Evolutionary conservation across 768 basidiomycete genomes (phyloP), one percentile per base, ranked within the genome.

Genomic region (Agrocybe praecox): DNA sequence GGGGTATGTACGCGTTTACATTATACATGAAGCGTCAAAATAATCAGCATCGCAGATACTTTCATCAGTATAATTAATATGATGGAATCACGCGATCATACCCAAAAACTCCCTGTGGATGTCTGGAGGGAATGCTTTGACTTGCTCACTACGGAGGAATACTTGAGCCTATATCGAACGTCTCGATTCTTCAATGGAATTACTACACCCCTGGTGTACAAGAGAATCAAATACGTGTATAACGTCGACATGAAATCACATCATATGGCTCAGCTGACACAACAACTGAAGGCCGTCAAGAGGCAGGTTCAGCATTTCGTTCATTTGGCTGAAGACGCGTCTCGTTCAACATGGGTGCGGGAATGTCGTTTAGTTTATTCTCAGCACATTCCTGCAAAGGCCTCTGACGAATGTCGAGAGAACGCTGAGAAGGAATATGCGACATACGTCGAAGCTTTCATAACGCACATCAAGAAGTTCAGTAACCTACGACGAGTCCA

Each of bases 111-210:
- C 10, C 52, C 52, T 9, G 44, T 53, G 11, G 52, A 53, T 9
- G n/a, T 53, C 5, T 53, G 52, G 52, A 53, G 52, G 45, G 52
- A 53, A n/a, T 53, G 52, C 21, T 46, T 53, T 23, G 29, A 46
- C 17, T 21, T 46, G 24, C 52, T 47, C 36, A 2, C 4, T 21
- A n/a, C 29, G 23, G 12, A 19, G 5, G 52, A 53, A 12, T 45
- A 53, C 44, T 29, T 19, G 18, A 46, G 17, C 6, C 22, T 53
- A 7, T 29, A 18, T 3, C 32, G 21, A 21, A 53, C 45, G 12
- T 53, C 43, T n/a, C 52, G 52, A 12, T 34, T 46, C 44, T 53
- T 53, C 32, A 46, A 53, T 19, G 52, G 33, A 15, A 53, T 53
- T 34, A 34, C 44, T n/a, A 26, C 34, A 2, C 44, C 52, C 29